phyloP scores from a whole-genome alignment of 1,284 basidiomycete genomes.

The Ustilago bromivora region DNA sequence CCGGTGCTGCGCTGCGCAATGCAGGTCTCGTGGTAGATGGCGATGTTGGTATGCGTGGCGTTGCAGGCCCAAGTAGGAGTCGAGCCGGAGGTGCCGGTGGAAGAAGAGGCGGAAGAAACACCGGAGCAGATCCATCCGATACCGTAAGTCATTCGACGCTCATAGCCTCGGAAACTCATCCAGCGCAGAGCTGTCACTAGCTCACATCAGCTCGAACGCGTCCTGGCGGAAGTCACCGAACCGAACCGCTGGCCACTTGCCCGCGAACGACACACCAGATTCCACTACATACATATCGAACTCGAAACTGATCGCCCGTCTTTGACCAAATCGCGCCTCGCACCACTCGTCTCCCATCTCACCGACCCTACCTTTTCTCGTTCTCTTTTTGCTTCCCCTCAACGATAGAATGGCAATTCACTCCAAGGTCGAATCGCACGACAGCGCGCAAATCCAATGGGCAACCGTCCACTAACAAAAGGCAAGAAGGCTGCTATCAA shows the following conservation, averaged over 20 bases:
- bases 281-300: neutral
- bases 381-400: neutral
- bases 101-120: conserved; percentile 30
- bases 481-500: conserved; percentile 44
- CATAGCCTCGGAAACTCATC: neutral
- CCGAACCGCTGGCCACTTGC: neutral
- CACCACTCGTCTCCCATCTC: neutral
- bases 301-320: conserved; percentile 10
- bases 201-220: neutral
- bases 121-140: conserved; percentile 33
- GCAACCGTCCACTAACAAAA: conserved; percentile 37
- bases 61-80: conserved; percentile 46
- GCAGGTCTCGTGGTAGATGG: conserved; percentile 48
- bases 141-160: conserved; percentile 40
- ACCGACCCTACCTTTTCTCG: neutral
- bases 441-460: conserved; percentile 47
- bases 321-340: neutral
- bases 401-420: conserved; percentile 21
- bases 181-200: neutral
- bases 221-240: neutral
- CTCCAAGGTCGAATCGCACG: conserved; percentile 42
- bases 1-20: conserved; percentile 47
- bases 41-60: conserved; percentile 50
- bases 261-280: neutral
- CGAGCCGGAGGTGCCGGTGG: conserved; percentile 26